These are phyloP conservation scores for Leccinum boreale DNA, from an alignment of 768 basidiomycete species.

Conservation along the genomic window DNA sequence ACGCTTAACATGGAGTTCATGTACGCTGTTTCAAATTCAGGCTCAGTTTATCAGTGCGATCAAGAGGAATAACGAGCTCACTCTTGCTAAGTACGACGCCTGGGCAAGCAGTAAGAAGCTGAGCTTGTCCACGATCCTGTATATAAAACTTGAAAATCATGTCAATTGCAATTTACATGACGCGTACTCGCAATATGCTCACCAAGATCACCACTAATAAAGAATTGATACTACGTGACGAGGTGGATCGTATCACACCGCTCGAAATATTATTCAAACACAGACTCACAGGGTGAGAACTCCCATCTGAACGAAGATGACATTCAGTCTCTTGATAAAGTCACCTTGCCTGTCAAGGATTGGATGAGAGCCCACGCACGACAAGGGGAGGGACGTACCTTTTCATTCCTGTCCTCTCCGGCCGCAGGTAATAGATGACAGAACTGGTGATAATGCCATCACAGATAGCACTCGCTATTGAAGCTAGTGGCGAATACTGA, in stretches of 20 bases:
- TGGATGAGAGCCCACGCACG: neutral
- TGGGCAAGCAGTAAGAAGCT: slow-evolving; percentile 10
- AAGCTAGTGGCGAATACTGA: slow-evolving; percentile 9
- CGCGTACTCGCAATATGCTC: neutral
- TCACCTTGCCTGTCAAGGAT: neutral
- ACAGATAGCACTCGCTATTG: slow-evolving; percentile 18
- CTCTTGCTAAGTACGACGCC: slow-evolving; percentile 17
- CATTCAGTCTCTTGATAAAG: slow-evolving; percentile 12
- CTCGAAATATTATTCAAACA: neutral
- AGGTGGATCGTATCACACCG: neutral
- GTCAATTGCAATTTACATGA: neutral
- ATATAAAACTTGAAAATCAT: slow-evolving; percentile 13
- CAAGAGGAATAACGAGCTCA: neutral
- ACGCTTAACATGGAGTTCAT: slow-evolving; percentile 24
- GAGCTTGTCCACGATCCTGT: neutral
- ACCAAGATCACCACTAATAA: slow-evolving; percentile 9
- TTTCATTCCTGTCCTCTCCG: slow-evolving; percentile 2
- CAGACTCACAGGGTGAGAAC: slow-evolving; percentile 15
- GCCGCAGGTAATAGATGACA: slow-evolving; percentile 14
- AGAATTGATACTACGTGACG: slow-evolving; percentile 6
- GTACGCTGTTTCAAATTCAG: slow-evolving; percentile 11
- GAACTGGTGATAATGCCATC: slow-evolving; percentile 18
- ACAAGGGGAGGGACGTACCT: slow-evolving; percentile 3
- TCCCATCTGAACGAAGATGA: slow-evolving; percentile 20
- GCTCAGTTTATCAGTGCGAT: neutral